A percentile compares a stretch with the other conserved stretches of the same genome.
Evolutionary conservation across 345 rosid species (phyloP).

Genomic region (Hirschfeldia incana): DNA sequence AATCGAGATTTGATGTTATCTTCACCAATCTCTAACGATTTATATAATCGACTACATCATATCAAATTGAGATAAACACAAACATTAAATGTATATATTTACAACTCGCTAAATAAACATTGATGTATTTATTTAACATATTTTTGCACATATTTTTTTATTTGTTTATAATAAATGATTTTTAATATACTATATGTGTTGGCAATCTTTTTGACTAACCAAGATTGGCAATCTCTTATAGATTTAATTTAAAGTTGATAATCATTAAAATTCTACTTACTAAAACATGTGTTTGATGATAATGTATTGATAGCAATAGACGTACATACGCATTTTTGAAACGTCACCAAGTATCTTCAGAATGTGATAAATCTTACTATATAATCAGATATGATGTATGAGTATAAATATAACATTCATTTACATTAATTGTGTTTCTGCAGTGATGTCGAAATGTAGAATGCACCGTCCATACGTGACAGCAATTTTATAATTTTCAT

Average conservation of each 20-base stretch:
- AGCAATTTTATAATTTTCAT: not conserved
- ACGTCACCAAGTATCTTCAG: not conserved
- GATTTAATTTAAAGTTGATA: not conserved
- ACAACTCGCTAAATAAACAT: not conserved
- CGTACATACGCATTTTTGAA: not conserved
- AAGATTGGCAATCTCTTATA: not conserved
- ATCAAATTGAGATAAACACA: not conserved
- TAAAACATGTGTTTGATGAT: constrained; percentile 2
- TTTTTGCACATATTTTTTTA: too few species aligned
- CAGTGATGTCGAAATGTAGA: not conserved
- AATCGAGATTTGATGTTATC: not conserved
- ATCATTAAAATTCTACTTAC: not conserved
- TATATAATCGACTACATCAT: not conserved
- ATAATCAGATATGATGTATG: constrained; percentile 1
- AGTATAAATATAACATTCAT: not conserved
- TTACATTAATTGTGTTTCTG: not conserved
- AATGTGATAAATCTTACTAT: not conserved
- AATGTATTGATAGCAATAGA: not conserved
- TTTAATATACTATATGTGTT: not conserved
- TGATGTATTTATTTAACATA: not conserved
- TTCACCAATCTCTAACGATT: not conserved
- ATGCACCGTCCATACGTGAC: constrained; percentile 20
- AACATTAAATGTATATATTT: not conserved
- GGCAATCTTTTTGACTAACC: not conserved
- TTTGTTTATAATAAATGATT: not conserved